Conservation (phyloP, 78 protist species). For the Isochrysis galbana region DNA sequence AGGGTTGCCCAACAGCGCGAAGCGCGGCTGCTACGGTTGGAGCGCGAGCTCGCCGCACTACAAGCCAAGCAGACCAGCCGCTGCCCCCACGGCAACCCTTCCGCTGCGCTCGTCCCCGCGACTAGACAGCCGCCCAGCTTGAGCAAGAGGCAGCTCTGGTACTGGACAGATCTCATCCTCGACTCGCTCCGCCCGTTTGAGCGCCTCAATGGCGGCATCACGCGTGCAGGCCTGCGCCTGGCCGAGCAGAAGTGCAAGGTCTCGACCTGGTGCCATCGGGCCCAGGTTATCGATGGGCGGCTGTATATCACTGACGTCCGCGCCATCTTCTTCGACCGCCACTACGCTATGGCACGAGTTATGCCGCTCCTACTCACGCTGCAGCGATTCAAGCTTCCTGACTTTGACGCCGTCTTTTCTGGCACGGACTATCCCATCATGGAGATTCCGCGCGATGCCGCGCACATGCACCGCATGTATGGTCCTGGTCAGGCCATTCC, state of each 20-base stretch:
- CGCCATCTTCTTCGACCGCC: conserved; percentile 5
- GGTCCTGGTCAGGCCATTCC: background rate
- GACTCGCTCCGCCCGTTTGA: background rate
- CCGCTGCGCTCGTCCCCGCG: background rate
- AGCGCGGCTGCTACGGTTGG: background rate
- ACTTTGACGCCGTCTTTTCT: conserved; percentile 1
- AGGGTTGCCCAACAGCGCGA: too few relatives aligned
- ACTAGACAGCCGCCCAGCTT: background rate
- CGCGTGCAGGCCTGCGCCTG: background rate
- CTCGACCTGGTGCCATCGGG: conserved; percentile 25
- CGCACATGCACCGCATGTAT: background rate
- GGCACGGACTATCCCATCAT: conserved; percentile 8
- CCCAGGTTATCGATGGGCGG: conserved; percentile 17
- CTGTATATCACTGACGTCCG: conserved; percentile 2
- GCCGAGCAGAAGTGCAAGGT: conserved; percentile 26
- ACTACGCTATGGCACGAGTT: conserved; percentile 9
- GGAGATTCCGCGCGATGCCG: background rate
- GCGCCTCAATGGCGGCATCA: conserved; percentile 16
- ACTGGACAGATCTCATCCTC: background rate
- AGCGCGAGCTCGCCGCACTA: background rate
- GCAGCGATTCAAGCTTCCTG: background rate
- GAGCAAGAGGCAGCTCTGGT: background rate
- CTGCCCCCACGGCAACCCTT: background rate
- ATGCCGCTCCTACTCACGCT: background rate
- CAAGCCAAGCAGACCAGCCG: background rate